A percentile compares a stretch with the other conserved stretches of the same genome.
Conservation (phyloP, 176 grass and related monocot genomes). For the Dactylis glomerata region DNA sequence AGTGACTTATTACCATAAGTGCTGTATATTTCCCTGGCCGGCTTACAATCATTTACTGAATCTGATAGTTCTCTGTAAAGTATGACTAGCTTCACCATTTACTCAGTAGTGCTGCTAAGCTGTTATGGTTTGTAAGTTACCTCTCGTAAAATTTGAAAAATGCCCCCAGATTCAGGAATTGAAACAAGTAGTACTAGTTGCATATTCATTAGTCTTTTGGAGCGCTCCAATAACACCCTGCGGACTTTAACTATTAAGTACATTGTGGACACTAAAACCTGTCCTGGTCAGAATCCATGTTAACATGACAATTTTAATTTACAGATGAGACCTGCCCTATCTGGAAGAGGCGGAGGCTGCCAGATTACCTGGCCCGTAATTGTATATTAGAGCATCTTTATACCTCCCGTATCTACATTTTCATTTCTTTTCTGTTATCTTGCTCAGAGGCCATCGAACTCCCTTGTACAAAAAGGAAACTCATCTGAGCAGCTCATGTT, state of each 20-base stretch:
- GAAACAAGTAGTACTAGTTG: neutral
- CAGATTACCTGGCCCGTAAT: conserved; percentile 2
- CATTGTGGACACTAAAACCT: neutral
- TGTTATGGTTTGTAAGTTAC: conserved; percentile 1
- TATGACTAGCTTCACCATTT: neutral
- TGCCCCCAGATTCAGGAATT: neutral
- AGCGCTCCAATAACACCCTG: neutral
- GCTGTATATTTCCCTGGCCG: neutral
- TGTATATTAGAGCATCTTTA: conserved; percentile 44
- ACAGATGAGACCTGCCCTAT: conserved; percentile 34
- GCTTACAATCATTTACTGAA: too few species aligned
- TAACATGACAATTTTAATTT: conserved; percentile 24
- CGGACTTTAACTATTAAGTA: neutral
- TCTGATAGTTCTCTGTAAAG: too few species aligned
- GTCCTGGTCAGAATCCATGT: neutral
- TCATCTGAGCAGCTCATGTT: conserved; percentile 37
- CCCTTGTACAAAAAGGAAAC: conserved; percentile 60
- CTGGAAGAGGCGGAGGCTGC: neutral
- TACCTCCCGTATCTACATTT: conserved; percentile 32
- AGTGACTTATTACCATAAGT: neutral
- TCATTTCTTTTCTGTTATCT: conserved; percentile 18
- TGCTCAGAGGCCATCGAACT: conserved; percentile 33
- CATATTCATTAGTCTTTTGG: neutral
- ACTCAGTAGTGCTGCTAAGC: neutral
- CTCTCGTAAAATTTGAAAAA: conserved; percentile 4